phyloP scores from a whole-genome alignment of 495 filamentous ascomycete species.

The Tuber microsphaerosporum region DNA sequence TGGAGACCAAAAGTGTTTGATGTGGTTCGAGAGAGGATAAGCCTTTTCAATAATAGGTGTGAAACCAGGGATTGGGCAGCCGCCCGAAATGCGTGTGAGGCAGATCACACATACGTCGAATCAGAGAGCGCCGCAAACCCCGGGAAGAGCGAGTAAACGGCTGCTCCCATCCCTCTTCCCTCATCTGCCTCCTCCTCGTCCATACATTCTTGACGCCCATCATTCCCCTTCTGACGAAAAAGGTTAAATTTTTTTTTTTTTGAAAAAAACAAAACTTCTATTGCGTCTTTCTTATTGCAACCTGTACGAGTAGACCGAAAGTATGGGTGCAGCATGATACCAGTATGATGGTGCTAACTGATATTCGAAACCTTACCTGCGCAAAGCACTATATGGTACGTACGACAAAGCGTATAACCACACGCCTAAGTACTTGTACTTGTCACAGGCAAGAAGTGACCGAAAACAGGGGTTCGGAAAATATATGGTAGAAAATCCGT shows the following conservation, averaged over 20 bases:
- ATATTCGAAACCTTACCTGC: too few relatives aligned
- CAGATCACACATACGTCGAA: constrained; percentile 9
- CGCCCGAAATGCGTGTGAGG: constrained; percentile 15
- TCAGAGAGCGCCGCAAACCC: constrained; percentile 14
- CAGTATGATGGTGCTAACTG: background rate
- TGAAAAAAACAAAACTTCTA: background rate
- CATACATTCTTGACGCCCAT: background rate
- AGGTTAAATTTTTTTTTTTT: background rate
- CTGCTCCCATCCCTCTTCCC: background rate
- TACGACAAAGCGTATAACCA: background rate
- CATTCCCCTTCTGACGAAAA: background rate
- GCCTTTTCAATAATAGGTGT: constrained; percentile 18
- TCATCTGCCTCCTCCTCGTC: background rate
- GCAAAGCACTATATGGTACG: background rate
- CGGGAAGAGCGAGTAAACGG: background rate
- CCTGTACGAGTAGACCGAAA: background rate
- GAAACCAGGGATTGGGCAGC: constrained; percentile 29
- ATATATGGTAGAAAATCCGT: too few relatives aligned
- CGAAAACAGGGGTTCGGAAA: too few relatives aligned
- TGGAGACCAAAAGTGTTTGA: constrained; percentile 26
- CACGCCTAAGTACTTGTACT: background rate
- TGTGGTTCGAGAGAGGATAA: constrained; percentile 26
- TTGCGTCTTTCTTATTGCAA: background rate
- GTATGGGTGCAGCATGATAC: background rate
- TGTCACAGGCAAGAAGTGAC: too few relatives aligned